A percentile compares a stretch with the other conserved stretches of the same genome.
phyloP scores from a whole-genome alignment of 768 basidiomycete species.

The Lentinula raphanica region DNA sequence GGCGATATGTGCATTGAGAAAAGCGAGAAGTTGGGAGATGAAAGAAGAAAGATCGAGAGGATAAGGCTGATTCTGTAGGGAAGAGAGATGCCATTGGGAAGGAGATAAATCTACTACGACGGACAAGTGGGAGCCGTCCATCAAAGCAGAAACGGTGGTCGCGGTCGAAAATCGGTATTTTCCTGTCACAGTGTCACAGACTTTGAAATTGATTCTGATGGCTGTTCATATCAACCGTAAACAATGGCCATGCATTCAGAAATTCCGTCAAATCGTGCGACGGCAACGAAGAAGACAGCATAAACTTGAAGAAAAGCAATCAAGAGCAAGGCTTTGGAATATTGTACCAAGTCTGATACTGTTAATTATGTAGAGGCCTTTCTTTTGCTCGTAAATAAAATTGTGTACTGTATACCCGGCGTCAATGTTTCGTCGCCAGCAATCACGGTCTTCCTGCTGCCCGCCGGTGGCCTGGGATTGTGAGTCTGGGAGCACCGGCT shows the following conservation, averaged over 20 bases:
- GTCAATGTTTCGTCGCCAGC: neutral
- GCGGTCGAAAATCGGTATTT: neutral
- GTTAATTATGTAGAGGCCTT: neutral
- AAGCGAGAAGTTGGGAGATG: slow-evolving; percentile 80
- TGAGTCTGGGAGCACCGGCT: neutral
- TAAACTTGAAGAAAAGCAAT: neutral
- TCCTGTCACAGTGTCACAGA: neutral
- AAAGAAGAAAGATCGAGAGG: slow-evolving; percentile 67
- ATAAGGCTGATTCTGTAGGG: slow-evolving; percentile 33
- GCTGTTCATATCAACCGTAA: neutral
- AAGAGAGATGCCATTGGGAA: slow-evolving; percentile 77
- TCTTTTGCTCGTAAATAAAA: neutral
- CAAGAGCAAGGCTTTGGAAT: neutral
- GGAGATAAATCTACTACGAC: slow-evolving; percentile 83
- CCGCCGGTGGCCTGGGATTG: neutral
- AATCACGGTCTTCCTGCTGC: neutral
- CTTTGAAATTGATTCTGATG: neutral
- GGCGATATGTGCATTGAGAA: slow-evolving; percentile 91
- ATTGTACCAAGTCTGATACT: neutral
- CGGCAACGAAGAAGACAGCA: neutral
- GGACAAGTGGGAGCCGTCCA: slow-evolving; percentile 1
- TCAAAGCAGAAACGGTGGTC: neutral
- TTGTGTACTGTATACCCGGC: neutral
- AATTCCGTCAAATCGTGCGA: neutral
- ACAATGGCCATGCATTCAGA: slow-evolving; percentile 1